Conservation (phyloP, 805 yeast species). For the Metschnikowia gelsemii region DNA sequence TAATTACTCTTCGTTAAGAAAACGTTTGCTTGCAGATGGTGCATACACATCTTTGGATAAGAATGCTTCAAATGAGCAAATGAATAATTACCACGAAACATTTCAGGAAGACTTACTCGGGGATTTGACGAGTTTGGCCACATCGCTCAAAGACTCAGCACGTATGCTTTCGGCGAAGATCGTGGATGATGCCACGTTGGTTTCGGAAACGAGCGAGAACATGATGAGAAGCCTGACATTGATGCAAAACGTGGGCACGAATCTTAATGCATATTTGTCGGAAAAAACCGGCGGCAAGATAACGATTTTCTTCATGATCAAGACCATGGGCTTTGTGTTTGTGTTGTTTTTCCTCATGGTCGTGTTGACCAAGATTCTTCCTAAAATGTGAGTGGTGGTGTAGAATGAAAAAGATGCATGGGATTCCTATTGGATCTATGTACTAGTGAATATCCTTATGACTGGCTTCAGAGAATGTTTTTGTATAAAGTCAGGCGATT, state of each 20-base stretch:
- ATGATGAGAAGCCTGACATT: constrained; percentile 26
- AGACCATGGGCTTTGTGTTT: constrained; percentile 28
- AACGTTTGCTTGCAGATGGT: constrained; percentile 19
- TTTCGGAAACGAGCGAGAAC: constrained; percentile 36
- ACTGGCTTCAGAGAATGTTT: neutral
- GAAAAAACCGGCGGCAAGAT: constrained; percentile 44
- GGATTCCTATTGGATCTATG: neutral
- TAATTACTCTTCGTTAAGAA: constrained; percentile 18
- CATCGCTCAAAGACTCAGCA: constrained; percentile 49
- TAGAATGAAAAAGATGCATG: neutral
- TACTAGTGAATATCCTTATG: neutral
- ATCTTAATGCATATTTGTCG: constrained; percentile 37
- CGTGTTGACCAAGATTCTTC: constrained; percentile 35
- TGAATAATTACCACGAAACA: constrained; percentile 41
- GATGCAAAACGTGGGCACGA: constrained; percentile 30
- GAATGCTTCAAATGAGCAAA: constrained; percentile 18
- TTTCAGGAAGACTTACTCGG: constrained; percentile 49
- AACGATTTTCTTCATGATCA: constrained; percentile 38
- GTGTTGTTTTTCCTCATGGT: constrained; percentile 33
- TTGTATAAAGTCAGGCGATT: neutral
- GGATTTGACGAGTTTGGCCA: constrained; percentile 50
- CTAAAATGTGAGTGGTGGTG: constrained; percentile 27
- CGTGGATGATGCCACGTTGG: constrained; percentile 34
- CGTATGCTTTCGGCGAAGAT: constrained; percentile 37
- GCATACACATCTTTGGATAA: constrained; percentile 12